phyloP scores from a whole-genome alignment of 306 rosid genomes.

The Abrus pulchellus region DNA sequence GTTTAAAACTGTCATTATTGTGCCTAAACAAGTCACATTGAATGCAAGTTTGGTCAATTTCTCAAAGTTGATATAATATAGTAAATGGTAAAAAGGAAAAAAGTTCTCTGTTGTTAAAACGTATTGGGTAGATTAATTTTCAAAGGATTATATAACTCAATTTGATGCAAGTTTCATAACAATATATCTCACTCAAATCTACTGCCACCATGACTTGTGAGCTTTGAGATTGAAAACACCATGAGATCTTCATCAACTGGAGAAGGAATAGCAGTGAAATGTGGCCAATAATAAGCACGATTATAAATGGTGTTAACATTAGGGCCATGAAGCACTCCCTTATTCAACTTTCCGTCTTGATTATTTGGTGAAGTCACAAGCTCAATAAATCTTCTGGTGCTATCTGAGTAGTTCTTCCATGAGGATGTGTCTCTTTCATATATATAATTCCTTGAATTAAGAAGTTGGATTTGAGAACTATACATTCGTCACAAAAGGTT shows the following conservation, averaged over 20 bases:
- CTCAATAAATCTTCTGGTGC: conserved; percentile 47
- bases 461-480: conserved; percentile 51
- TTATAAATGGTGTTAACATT: conserved; percentile 53
- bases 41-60: no score
- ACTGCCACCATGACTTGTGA: conserved; percentile 67
- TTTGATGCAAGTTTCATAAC: no score
- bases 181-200: conserved; percentile 56
- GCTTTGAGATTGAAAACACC: conserved; percentile 61
- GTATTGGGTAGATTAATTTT: no score
- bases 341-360: conserved; percentile 61
- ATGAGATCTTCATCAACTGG: conserved; percentile 61
- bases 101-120: no score
- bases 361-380: conserved; percentile 74
- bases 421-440: conserved; percentile 58
- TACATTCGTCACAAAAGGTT: conserved; percentile 38
- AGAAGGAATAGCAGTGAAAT: conserved; percentile 66
- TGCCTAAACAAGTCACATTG: no score
- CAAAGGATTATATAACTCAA: no score
- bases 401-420: conserved; percentile 46
- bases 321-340: conserved; percentile 47
- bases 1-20: no score
- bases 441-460: conserved; percentile 42
- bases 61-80: no score
- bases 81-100: no score
- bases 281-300: conserved; percentile 69